A percentile compares a stretch with the other conserved stretches of the same genome.
Evolutionary conservation across 495 filamentous ascomycete genomes (phyloP).

Genomic region (Terfezia claveryi): DNA sequence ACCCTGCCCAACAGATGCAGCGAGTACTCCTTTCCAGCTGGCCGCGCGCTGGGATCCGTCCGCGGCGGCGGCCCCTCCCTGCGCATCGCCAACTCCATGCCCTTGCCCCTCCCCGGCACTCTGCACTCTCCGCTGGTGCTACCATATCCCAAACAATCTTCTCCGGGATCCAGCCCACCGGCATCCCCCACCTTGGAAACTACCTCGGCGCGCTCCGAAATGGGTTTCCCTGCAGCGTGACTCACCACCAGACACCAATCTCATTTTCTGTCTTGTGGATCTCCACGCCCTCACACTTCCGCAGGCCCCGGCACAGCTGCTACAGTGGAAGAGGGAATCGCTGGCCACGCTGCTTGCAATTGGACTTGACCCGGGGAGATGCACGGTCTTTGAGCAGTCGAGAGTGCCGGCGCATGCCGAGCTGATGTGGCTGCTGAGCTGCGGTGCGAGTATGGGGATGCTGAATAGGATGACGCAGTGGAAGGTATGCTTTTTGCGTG

Average conservation of each 20-base stretch:
- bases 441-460: constrained; percentile 70
- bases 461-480: constrained; percentile 91
- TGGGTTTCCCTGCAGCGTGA: constrained; percentile 64
- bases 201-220: constrained; percentile 80
- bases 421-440: constrained; percentile 90
- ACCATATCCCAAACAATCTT: constrained; percentile 30
- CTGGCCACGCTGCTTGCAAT: constrained; percentile 64
- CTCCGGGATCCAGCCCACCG: constrained; percentile 93
- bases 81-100: too few relatives aligned
- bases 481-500: constrained; percentile 39
- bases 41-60: too few relatives aligned
- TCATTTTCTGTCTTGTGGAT: constrained; percentile 75
- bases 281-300: constrained; percentile 73
- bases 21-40: too few relatives aligned
- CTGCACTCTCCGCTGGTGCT: background rate
- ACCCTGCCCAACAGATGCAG: too few relatives aligned
- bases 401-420: constrained; percentile 52
- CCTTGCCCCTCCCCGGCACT: background rate
- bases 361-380: constrained; percentile 52
- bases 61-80: constrained; percentile 59
- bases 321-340: constrained; percentile 42
- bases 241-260: constrained; percentile 28
- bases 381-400: constrained; percentile 71
- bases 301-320: constrained; percentile 36
- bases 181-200: constrained; percentile 87